Base-by-base conservation (phyloP, 768 basidiomycete genomes). In the Clavulina sp. region DNA sequence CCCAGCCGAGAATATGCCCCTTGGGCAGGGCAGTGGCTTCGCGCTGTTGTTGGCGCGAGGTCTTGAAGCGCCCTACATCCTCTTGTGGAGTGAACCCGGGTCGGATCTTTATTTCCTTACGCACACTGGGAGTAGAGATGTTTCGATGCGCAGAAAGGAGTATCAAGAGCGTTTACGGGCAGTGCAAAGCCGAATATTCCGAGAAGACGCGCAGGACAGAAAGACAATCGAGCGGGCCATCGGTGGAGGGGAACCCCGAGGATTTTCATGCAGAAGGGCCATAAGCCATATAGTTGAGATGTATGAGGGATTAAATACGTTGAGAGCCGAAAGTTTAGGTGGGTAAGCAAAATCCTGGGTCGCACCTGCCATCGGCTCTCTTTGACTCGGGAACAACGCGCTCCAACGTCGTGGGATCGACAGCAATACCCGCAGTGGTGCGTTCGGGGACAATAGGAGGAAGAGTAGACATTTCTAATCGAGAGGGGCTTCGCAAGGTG, bases 71-170 rank as follows among this genome's bases (percentile, higher is more conserved):
- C n/a, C 76, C 73, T 5, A 92, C 74, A 65, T 96, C 91, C 65
- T 96, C 91, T 65, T 91, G 87, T 0, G 91, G 91, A 3, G 87
- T 93, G 66, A 82, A 96, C 0, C 91, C 91, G 2, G 88, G 91
- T 26, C 91, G 73, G 57, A 96, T 81, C 69, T 81, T 91, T 52
- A 83, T 69, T 65, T 91, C 76, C 66, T 91, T 93, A 56, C 91
- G 80, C 31, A 86, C 65, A 46, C 91, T 95, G 63, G 18, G 26
- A 49, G 4, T 31, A 32, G 36, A 28, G 9, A 48, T 28, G 21
- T 23, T 7, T 21, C 18, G 31, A 4, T 18, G 31, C 38, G 5
- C 32, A 54, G 32, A 7, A 49, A 16, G 3, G 6, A 41, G 18
- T 21, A 24, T 34, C n/a, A n/a, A n/a, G n/a, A n/a, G n/a, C n/a